These are phyloP conservation scores for Aspergillus coremiiformis DNA, from an alignment of 495 filamentous ascomycete genomes.

Conservation along the genomic window DNA sequence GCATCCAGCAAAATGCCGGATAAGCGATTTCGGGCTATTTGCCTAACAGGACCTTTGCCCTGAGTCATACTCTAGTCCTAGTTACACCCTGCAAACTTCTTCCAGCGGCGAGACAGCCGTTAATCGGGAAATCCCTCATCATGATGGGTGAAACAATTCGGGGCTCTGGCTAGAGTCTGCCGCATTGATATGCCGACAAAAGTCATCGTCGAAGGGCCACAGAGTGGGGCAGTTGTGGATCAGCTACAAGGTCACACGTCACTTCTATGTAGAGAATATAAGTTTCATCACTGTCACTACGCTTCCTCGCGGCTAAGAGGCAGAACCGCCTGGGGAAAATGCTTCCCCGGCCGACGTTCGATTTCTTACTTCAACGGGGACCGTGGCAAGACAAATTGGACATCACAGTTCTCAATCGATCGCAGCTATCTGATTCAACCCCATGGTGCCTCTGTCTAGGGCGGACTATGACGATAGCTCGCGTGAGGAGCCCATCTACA, in stretches of 20 bases:
- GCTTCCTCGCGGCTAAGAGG: constrained; percentile 7
- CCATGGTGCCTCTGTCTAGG: constrained; percentile 30
- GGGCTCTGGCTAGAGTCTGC: background rate
- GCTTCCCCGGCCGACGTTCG: constrained; percentile 24
- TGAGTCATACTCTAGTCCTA: no score
- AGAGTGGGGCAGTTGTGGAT: background rate
- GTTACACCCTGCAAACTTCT: background rate
- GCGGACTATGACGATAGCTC: constrained; percentile 19
- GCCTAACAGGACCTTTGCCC: background rate
- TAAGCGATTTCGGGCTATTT: background rate
- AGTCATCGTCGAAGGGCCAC: no score
- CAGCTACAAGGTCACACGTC: background rate
- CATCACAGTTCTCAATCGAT: constrained; percentile 6
- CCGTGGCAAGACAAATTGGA: background rate
- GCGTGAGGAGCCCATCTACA: constrained; percentile 17
- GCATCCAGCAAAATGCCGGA: background rate
- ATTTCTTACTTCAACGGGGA: constrained; percentile 11
- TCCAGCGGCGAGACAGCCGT: background rate
- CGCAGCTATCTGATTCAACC: constrained; percentile 19
- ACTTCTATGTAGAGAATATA: background rate
- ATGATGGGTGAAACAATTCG: background rate
- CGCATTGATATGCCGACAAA: no score
- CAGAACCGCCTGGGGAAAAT: constrained; percentile 26
- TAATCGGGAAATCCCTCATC: background rate
- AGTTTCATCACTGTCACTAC: constrained; percentile 7